Evolutionary conservation across 176 grass and related monocot species (phyloP).

Genomic region (Chloris gayana): DNA sequence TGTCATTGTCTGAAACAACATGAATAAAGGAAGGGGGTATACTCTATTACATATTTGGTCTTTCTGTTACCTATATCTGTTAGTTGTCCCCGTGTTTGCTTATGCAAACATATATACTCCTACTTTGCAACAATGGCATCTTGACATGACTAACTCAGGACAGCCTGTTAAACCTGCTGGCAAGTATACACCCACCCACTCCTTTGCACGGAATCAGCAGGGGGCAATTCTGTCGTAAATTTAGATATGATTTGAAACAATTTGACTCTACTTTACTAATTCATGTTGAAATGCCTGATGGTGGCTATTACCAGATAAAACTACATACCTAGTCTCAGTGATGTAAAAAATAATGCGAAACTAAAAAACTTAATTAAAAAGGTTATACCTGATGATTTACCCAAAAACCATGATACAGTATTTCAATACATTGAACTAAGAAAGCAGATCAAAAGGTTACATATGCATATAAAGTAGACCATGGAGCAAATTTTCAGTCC

Average conservation of each 20-base stretch:
- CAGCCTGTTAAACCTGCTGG: neutral
- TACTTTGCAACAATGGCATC: neutral
- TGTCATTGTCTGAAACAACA: too few species aligned
- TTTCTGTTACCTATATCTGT: slow-evolving; percentile 6
- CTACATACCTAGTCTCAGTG: neutral
- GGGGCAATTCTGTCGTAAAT: neutral
- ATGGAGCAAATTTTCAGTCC: neutral
- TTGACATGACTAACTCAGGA: neutral
- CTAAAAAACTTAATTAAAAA: neutral
- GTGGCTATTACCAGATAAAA: neutral
- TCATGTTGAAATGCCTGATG: neutral
- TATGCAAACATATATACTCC: neutral
- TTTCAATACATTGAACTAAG: neutral
- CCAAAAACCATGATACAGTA: neutral
- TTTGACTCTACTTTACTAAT: neutral
- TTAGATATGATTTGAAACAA: neutral
- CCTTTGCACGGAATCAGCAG: neutral
- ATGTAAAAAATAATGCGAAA: neutral
- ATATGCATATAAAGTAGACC: neutral
- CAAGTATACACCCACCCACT: neutral
- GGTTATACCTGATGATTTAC: neutral
- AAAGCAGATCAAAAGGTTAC: neutral
- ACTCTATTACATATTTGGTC: slow-evolving; percentile 7
- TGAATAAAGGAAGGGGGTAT: too few species aligned
- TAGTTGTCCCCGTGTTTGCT: neutral